These are phyloP conservation scores for Aschersonia sp. DNA, from an alignment of 2,329 filamentous ascomycete genomes.

Conservation along the genomic window DNA sequence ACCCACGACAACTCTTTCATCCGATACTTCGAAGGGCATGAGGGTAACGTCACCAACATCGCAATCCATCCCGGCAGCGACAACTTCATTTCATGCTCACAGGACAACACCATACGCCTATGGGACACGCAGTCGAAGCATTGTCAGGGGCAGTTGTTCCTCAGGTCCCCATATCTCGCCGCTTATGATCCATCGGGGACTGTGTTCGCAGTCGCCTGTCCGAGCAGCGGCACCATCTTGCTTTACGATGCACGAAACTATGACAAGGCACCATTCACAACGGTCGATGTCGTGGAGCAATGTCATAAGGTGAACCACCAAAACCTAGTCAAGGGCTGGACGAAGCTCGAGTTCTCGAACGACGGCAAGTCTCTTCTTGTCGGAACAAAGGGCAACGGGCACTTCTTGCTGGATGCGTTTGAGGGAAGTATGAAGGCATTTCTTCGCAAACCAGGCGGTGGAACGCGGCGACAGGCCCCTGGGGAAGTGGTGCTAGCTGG, in stretches of 20 bases:
- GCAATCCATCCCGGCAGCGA: constrained; percentile 75
- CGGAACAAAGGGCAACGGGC: constrained; percentile 68
- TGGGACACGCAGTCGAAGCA: constrained; percentile 80
- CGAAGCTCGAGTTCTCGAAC: constrained; percentile 87
- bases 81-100: constrained; percentile 80
- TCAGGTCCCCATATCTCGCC: constrained; percentile 68
- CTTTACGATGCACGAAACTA: constrained; percentile 92
- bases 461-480: constrained; percentile 34
- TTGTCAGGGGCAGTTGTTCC: constrained; percentile 63
- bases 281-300: constrained; percentile 61
- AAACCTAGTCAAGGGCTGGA: constrained; percentile 60
- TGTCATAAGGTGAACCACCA: constrained; percentile 34
- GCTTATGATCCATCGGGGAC: constrained; percentile 87
- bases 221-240: constrained; percentile 62
- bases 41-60: constrained; percentile 68
- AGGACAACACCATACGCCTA: constrained; percentile 79
- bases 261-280: constrained; percentile 78
- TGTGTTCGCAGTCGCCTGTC: constrained; percentile 80
- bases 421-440: constrained; percentile 66
- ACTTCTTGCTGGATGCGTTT: constrained; percentile 91
- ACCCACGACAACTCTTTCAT: constrained; percentile 95
- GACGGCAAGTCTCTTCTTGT: constrained; percentile 80
- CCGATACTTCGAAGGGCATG: constrained; percentile 89
- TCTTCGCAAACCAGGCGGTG: constrained; percentile 42
- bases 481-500: constrained; percentile 28